A percentile compares a stretch with the other conserved stretches of the same genome.
Conservation (phyloP, 805 yeast species). For the Candida khao-thaluensis region DNA sequence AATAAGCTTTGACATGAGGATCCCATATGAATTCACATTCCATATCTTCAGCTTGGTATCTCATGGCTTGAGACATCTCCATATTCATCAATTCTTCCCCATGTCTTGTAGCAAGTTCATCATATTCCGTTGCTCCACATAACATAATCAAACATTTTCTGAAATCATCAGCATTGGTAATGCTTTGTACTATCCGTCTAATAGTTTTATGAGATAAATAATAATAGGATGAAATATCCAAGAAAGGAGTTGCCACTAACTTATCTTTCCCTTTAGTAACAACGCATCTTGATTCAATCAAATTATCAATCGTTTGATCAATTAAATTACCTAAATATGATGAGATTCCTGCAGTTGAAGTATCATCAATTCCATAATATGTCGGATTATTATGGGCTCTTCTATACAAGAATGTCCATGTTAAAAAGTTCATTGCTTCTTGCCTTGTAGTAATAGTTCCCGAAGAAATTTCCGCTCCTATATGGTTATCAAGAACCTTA, state of each 20-base stretch:
- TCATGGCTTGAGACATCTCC: constrained; percentile 74
- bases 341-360: constrained; percentile 53
- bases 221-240: constrained; percentile 85
- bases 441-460: constrained; percentile 65
- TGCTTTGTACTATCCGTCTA: constrained; percentile 59
- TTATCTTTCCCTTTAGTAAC: constrained; percentile 45
- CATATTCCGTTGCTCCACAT: constrained; percentile 73
- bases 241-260: constrained; percentile 70
- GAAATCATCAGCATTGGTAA: constrained; percentile 47
- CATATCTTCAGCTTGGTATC: constrained; percentile 59
- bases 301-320: constrained; percentile 63
- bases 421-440: constrained; percentile 70
- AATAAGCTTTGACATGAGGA: constrained; percentile 77
- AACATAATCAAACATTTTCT: constrained; percentile 61
- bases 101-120: constrained; percentile 86
- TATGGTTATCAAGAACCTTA: constrained; percentile 72
- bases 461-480: constrained; percentile 77
- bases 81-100: constrained; percentile 86
- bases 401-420: constrained; percentile 75
- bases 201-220: constrained; percentile 90
- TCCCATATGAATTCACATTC: constrained; percentile 74
- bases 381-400: constrained; percentile 78
- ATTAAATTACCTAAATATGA: constrained; percentile 61
- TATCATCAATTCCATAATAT: constrained; percentile 70
- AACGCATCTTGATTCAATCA: constrained; percentile 74